Conservation (phyloP, 2,329 filamentous ascomycete genomes). For the Colletotrichum sp. region DNA sequence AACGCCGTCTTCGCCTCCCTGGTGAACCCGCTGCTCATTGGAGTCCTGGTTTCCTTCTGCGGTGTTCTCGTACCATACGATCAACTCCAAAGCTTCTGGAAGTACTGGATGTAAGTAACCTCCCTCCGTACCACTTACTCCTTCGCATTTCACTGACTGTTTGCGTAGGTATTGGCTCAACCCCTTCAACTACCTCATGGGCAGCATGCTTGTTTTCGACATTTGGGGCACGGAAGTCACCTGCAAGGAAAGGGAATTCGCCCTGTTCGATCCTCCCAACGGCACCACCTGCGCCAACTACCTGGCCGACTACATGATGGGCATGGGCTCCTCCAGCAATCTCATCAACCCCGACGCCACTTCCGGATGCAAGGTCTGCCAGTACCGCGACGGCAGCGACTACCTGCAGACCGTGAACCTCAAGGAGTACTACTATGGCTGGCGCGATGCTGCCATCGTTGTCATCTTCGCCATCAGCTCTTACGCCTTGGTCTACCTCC, state of each 20-base stretch:
- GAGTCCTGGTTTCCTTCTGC: conserved; percentile 72
- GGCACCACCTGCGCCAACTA: conserved; percentile 64
- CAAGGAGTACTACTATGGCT: conserved; percentile 65
- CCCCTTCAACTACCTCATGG: conserved; percentile 67
- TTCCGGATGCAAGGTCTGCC: conserved; percentile 63
- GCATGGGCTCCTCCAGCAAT: conserved; percentile 51
- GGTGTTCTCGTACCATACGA: conserved; percentile 75
- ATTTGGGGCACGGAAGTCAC: conserved; percentile 51
- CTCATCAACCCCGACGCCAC: conserved; percentile 66
- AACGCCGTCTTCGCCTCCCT: conserved; percentile 65
- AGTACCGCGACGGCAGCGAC: conserved; percentile 62
- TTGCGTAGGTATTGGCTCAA: conserved; percentile 33
- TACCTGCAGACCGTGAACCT: conserved; percentile 67
- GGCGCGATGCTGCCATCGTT: conserved; percentile 68
- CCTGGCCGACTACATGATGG: conserved; percentile 54
- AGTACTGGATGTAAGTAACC: conserved; percentile 51
- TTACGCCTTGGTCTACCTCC: conserved; percentile 51
- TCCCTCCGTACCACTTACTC: fast-evolving
- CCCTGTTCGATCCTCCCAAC: conserved; percentile 54
- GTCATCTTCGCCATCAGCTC: conserved; percentile 60
- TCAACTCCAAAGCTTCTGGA: conserved; percentile 70
- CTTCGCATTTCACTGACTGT: fast-evolving
- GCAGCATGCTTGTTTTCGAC: conserved; percentile 57
- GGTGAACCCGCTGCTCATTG: conserved; percentile 60
- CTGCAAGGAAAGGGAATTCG: conserved; percentile 55